Base-by-base conservation (phyloP, 805 yeast species). In the Monosporozyma unispora region DNA sequence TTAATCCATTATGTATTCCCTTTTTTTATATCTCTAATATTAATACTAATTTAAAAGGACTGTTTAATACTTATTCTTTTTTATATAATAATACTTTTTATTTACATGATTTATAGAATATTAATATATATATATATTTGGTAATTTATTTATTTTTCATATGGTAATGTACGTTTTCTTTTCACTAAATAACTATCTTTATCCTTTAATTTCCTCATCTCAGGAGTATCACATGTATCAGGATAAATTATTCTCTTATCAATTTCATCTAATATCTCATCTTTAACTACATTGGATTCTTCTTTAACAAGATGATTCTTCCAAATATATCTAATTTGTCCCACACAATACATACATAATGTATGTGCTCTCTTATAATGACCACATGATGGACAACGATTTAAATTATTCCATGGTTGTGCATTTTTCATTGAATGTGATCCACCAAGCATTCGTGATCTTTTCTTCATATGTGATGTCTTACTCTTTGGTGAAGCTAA, bases 351-450 rank as follows among this genome's bases (percentile, higher is more conserved):
- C 95, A 88, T 87, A 70, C 99, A 91, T 59, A 91, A 74, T 50
- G 89, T 81, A 67, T 93, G 96, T 1, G 93, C 81, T 62, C 96
- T 77, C 70, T 91, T 93, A 58, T 80, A 84, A 54, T 86, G 84
- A 42, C 99, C 99, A 71, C 99, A 91, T 0, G 96, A 84, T 2
- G 98, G 97, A 65, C 99, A 91, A 65, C 95, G 79, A 54, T 84
- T 87, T 60, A 93, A 72, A 63, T 87, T 83, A 49, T 81, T 78
- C 55, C 86, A 74, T 46, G 82, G 81, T 64, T 86, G 80, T 56
- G 25, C 40, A 33, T 39, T 40, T 33, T 44, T 31, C 45, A 41
- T 39, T 4, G 49, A 28, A 19, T 40, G 45, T 6, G 45, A 37
- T 7, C 88, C 89, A 7, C 88, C 89, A 56, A 87, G 79, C 57